Evolutionary conservation across 352 stramenopile genomes (phyloP), one percentile per base, ranked within the genome.

Genomic region (Chrysophaeum taylorii): DNA sequence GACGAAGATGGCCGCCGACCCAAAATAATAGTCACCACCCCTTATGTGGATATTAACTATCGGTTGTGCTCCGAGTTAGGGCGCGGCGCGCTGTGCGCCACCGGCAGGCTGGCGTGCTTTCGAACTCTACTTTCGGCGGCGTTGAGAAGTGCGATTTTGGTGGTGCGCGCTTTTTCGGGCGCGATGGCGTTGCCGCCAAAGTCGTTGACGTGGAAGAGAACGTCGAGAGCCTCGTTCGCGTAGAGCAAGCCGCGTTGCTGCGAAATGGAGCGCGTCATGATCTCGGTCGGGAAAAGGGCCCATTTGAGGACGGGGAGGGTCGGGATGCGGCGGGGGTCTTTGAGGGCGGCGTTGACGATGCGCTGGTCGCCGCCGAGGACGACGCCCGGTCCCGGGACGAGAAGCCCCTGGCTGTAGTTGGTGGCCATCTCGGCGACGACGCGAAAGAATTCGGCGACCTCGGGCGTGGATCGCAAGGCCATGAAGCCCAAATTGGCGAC

Each of bases 161-260:
- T 25, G 52, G 7, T 15, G 5, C 52, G 52, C 25, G 52, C 52
- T 31, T 63, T 63, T 25, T 35, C 52, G 2, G 52, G 52, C 12
- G 12, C 31, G 2, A 15, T 16, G 7, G 52, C 21, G 9, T 31
- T 35, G n/a, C 25, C n/a, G 27, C 52, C 52, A 23, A 41, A 63
- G 33, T 63, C 52, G 33, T 63, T 63, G 33, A 63, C 25, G 33
- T 63, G 52, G 52, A 41, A 63, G 5, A 63, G n/a, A 2, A 9
- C 33, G 5, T 31, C 4, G 52, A 15, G 12, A 7, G 2, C 25
- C 52, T 63, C 27, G 52, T 63, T 7, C 52, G 36, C 39, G 52
- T 63, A 63, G 5, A 9, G 5, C 7, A 63, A 9, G 7, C 9
- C 25, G 29, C 12, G 27, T 23, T 63, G 52, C 33, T 31, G 33